These are phyloP conservation scores for Blastocystis sp. DNA, from an alignment of 352 stramenopile species.

Conservation along the genomic window DNA sequence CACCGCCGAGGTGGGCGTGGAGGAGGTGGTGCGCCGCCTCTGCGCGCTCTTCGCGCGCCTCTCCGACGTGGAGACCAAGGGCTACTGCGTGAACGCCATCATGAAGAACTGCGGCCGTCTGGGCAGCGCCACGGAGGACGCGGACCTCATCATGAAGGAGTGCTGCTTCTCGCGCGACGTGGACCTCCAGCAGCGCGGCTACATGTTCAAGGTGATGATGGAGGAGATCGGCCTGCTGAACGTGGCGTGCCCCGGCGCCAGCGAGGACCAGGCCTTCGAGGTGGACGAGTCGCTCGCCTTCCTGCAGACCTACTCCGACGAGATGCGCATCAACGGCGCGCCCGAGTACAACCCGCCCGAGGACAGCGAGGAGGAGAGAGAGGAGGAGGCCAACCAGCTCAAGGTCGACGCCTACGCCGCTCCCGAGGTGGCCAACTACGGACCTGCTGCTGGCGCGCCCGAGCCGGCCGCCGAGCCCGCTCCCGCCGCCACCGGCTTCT, in stretches of 20 bases:
- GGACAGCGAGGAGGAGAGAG: conserved; percentile 85
- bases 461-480: not conserved
- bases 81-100: conserved; percentile 92
- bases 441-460: not conserved
- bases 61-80: conserved; percentile 82
- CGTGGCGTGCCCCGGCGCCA: conserved; percentile 84
- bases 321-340: conserved; percentile 82
- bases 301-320: conserved; percentile 84
- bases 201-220: conserved; percentile 94
- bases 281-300: conserved; percentile 85
- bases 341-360: conserved; percentile 85
- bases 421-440: conserved; percentile 69
- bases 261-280: conserved; percentile 86
- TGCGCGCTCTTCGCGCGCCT: conserved; percentile 87
- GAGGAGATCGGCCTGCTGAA: conserved; percentile 81
- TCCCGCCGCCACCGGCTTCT: conserved; percentile 11
- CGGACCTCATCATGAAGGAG: conserved; percentile 92
- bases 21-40: conserved; percentile 91
- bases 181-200: conserved; percentile 96
- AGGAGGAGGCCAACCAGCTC: conserved; percentile 79
- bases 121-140: conserved; percentile 84
- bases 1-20: conserved; percentile 89
- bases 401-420: conserved; percentile 73
- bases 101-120: conserved; percentile 97
- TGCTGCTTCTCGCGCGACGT: conserved; percentile 92